Evolutionary conservation across 2,329 filamentous ascomycete species (phyloP).

Genomic region (Basipetospora chlamydospora): DNA sequence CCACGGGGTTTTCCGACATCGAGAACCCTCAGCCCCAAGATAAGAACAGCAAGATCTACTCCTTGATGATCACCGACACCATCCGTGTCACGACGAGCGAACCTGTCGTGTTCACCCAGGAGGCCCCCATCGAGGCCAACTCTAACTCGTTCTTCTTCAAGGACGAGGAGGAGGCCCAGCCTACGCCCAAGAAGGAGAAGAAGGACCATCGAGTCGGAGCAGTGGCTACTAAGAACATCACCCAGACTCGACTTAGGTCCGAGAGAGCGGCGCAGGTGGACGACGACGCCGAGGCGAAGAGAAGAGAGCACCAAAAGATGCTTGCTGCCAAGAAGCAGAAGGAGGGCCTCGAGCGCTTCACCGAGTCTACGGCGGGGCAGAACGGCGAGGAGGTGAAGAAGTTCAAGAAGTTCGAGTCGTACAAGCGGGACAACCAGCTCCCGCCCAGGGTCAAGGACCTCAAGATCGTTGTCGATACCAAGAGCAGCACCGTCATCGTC

Average conservation of each 20-base stretch:
- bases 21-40: conserved; percentile 78
- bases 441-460: conserved; percentile 71
- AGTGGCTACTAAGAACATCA: conserved; percentile 89
- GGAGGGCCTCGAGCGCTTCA: conserved; percentile 72
- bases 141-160: conserved; percentile 98
- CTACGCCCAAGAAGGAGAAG: conserved; percentile 81
- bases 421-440: conserved; percentile 94
- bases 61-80: conserved; percentile 82
- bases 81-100: conserved; percentile 73
- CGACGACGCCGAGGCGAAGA: conserved; percentile 75
- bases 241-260: conserved; percentile 78
- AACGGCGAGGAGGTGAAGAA: conserved; percentile 93
- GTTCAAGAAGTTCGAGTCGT: conserved; percentile 98
- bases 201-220: conserved; percentile 70
- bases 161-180: conserved; percentile 78
- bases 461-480: conserved; percentile 78
- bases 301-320: conserved; percentile 86
- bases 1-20: conserved; percentile 79
- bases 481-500: conserved; percentile 78
- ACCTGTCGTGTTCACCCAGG: conserved; percentile 80
- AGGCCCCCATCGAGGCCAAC: conserved; percentile 81
- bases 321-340: conserved; percentile 75
- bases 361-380: conserved; percentile 68
- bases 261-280: conserved; percentile 80
- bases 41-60: conserved; percentile 80